Base-by-base conservation (phyloP, 768 basidiomycete genomes). In the Lyophyllum shimeji region DNA sequence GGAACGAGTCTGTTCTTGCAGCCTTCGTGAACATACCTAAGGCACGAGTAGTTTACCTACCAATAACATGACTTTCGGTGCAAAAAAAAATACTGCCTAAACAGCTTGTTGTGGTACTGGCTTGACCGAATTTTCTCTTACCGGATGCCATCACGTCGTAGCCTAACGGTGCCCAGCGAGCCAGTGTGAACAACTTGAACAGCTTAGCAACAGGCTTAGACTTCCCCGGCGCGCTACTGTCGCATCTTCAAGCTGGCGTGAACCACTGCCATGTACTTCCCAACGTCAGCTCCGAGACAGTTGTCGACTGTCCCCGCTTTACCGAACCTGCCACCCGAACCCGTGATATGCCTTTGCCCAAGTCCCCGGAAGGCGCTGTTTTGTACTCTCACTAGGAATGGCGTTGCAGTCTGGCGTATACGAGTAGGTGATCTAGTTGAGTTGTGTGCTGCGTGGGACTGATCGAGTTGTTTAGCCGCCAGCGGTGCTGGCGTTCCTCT, bases 351-450 rank as follows among this genome's bases (percentile, higher is more conserved):
- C 15, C 67, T 91, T 52, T 72, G 76, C 23, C 76, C 88, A 6
- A 91, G 86, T 64, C 86, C 87, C 20, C 80, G 85, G 60, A 93
- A 82, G 71, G 84, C 84, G n/a, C 76, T 92, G 24, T 93, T 93
- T 69, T 87, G 87, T 66, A 79, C 84, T 13, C 73, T 93, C 50
- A 87, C 90, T n/a, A 80, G 76, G 60, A 82, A 76, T 65, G 82
- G 83, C n/a, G 71, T 94, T 47, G 77, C 87, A 1, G 79, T 93
- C 51, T 94, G 93, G 93, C 83, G 87, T 63, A 86, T 90, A 55
- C 80, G 93, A 69, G 92, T 90, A 65, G 62, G 85, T 79, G 18
- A n/a, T 37, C 47, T 49, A 15, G 20, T 49, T 7, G 20, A 47
- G 37, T 40, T 13, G 23, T 21, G 29, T 33, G 18, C 17, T 24